phyloP scores from a whole-genome alignment of 805 yeast species.

The Metschnikowia kunwiensis region DNA sequence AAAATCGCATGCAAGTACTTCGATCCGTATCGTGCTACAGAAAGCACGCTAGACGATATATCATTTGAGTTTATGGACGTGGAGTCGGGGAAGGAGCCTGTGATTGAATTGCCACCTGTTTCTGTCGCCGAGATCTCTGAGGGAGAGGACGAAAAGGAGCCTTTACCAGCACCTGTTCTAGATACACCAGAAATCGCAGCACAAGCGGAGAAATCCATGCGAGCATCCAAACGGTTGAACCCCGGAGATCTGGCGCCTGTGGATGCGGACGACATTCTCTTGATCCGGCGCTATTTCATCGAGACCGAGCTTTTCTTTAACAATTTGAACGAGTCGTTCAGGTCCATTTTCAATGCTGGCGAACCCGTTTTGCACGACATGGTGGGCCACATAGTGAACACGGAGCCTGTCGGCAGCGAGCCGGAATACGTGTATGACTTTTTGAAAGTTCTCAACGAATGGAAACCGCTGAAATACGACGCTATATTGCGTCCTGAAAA shows the following conservation, averaged over 20 bases:
- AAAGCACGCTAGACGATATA: constrained; percentile 46
- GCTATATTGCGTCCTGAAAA: constrained; percentile 18
- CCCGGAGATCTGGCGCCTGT: constrained; percentile 21
- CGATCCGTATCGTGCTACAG: constrained; percentile 53
- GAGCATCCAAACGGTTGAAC: constrained; percentile 34
- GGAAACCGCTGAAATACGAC: constrained; percentile 24
- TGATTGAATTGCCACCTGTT: background rate
- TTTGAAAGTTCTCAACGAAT: constrained; percentile 23
- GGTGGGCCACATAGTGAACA: constrained; percentile 11
- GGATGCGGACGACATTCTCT: constrained; percentile 22
- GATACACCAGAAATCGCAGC: background rate
- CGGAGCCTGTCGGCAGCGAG: constrained; percentile 1
- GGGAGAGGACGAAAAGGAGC: background rate
- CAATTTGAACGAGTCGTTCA: constrained; percentile 19
- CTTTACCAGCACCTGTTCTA: background rate
- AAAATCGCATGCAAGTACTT: constrained; percentile 42
- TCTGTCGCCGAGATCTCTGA: background rate
- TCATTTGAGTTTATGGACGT: constrained; percentile 24
- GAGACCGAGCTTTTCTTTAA: constrained; percentile 28
- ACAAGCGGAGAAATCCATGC: constrained; percentile 17
- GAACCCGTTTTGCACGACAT: constrained; percentile 12
- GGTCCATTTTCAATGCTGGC: constrained; percentile 2
- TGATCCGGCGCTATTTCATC: constrained; percentile 24
- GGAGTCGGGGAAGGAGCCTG: background rate
- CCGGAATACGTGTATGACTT: constrained; percentile 23